These are phyloP conservation scores for Tephrocybe sp. DNA, from an alignment of 768 basidiomycete species.

Conservation along the genomic window DNA sequence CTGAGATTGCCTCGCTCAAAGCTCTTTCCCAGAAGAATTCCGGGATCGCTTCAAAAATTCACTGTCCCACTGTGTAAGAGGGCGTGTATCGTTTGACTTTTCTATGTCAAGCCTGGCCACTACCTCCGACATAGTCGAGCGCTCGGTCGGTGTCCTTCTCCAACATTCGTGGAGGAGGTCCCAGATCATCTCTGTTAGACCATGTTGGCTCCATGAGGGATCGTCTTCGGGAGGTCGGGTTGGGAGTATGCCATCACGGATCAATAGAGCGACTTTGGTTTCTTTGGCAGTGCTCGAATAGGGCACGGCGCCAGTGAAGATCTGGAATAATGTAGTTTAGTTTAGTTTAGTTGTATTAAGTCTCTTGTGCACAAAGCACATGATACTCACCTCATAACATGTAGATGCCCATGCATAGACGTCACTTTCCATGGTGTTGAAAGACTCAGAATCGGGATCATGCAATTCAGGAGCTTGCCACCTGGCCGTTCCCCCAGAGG, in stretches of 20 bases:
- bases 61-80: background rate
- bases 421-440: background rate
- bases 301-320: background rate
- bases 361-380: too few relatives aligned
- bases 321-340: too few relatives aligned
- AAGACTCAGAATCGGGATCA: background rate
- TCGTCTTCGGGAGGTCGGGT: background rate
- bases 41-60: background rate
- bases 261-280: background rate
- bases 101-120: background rate
- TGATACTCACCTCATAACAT: background rate
- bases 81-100: background rate
- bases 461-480: conserved; percentile 28
- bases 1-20: background rate
- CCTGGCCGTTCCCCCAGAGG: conserved; percentile 20
- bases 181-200: conserved; percentile 6
- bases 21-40: too few relatives aligned
- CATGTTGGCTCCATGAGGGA: conserved; percentile 1
- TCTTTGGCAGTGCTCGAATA: background rate
- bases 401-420: background rate
- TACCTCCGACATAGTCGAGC: background rate
- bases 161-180: conserved; percentile 5
- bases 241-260: background rate
- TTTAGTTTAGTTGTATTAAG: too few relatives aligned
- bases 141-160: background rate